phyloP scores from a whole-genome alignment of 108 stramenopile genomes.

The Nitzschia palea region DNA sequence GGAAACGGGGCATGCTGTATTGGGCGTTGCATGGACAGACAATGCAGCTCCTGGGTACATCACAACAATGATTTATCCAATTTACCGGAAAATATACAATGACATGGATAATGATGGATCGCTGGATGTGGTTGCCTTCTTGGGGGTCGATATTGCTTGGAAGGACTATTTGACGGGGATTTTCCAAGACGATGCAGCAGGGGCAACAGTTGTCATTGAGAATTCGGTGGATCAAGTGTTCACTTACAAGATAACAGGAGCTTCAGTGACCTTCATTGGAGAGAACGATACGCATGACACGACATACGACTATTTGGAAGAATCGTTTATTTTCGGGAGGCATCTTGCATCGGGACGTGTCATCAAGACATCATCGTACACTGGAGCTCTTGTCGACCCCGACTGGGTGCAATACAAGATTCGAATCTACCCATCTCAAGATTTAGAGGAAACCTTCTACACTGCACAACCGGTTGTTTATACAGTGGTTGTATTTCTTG shows the following conservation, averaged over 20 bases:
- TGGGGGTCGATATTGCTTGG: not conserved
- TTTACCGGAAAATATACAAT: not conserved
- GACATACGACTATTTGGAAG: not conserved
- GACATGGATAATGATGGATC: not conserved
- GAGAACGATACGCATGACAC: not conserved
- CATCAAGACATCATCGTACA: not conserved
- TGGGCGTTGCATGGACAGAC: not conserved
- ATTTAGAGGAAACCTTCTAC: not conserved
- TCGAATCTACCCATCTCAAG: not conserved
- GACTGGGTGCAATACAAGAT: not conserved
- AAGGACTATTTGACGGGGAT: not conserved
- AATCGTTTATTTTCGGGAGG: not conserved
- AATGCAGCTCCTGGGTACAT: not conserved
- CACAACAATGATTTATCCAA: slow-evolving; percentile 1
- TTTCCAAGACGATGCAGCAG: not conserved
- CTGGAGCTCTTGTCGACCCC: not conserved
- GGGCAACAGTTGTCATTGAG: not conserved
- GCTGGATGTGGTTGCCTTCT: slow-evolving; percentile 2
- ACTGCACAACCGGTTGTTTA: not conserved
- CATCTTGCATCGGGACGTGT: not conserved
- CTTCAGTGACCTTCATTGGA: not conserved
- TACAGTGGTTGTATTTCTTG: not conserved
- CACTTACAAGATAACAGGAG: slow-evolving; percentile 5
- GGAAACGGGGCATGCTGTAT: not conserved
- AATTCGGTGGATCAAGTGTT: slow-evolving; percentile 2